These are phyloP conservation scores for Carallia brachiata DNA, from an alignment of 345 rosid genomes.

Conservation along the genomic window DNA sequence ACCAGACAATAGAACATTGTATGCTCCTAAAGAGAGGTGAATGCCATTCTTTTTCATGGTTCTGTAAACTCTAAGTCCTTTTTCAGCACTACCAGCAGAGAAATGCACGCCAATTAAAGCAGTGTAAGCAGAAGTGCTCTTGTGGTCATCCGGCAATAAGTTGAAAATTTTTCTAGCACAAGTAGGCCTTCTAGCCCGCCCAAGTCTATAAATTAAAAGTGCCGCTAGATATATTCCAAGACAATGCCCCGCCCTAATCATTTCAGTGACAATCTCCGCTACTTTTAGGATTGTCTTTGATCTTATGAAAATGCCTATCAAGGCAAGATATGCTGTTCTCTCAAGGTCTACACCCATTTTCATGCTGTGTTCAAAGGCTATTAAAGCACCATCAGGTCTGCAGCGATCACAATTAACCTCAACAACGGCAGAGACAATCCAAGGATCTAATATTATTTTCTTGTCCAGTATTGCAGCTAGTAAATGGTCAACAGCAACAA, in stretches of 20 bases:
- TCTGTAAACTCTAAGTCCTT: constrained; percentile 57
- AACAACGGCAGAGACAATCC: constrained; percentile 47
- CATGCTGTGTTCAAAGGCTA: constrained; percentile 60
- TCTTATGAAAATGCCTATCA: constrained; percentile 57
- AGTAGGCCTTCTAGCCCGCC: constrained; percentile 68
- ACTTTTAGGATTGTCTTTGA: constrained; percentile 37
- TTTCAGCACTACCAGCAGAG: constrained; percentile 69
- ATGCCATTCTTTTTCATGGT: constrained; percentile 54
- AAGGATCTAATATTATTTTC: constrained; percentile 39
- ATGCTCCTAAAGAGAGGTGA: constrained; percentile 64
- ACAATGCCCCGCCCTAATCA: constrained; percentile 54
- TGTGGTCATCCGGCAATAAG: constrained; percentile 56
- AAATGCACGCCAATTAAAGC: constrained; percentile 66
- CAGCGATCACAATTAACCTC: constrained; percentile 38
- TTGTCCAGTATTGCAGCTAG: constrained; percentile 43
- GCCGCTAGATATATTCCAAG: constrained; percentile 60
- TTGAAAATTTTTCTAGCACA: constrained; percentile 59
- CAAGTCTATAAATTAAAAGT: constrained; percentile 61
- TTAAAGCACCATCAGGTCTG: constrained; percentile 54
- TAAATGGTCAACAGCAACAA: constrained; percentile 51
- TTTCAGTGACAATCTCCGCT: constrained; percentile 46
- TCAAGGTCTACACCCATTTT: constrained; percentile 47
- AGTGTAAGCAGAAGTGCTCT: constrained; percentile 63
- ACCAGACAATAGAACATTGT: constrained; percentile 59
- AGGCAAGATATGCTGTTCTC: constrained; percentile 53